phyloP scores from a whole-genome alignment of 305 asterid species.

The Rubia peregrina region DNA sequence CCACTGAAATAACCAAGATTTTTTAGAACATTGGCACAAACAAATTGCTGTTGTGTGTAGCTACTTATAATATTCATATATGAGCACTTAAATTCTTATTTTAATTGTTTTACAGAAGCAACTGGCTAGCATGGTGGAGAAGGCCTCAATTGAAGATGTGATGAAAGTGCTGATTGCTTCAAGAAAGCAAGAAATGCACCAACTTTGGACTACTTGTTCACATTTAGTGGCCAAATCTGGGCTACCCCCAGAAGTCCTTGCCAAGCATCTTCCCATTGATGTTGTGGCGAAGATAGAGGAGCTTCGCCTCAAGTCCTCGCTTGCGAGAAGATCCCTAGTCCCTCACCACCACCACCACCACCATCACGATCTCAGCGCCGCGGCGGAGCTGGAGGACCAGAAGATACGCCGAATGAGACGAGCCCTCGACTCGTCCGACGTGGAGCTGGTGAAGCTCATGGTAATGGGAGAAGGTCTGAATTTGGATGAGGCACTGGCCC shows the following conservation, averaged over 20 bases:
- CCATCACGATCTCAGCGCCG: constrained; percentile 34
- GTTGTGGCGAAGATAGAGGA: constrained; percentile 84
- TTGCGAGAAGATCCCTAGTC: constrained; percentile 43
- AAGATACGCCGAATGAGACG: constrained; percentile 90
- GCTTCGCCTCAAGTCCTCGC: constrained; percentile 66
- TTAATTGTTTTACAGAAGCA: constrained; percentile 49
- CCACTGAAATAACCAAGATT: constrained; percentile 16
- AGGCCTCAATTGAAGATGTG: constrained; percentile 91
- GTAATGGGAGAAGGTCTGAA: constrained; percentile 98
- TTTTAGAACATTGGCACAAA: not conserved
- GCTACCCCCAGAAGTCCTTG: constrained; percentile 77
- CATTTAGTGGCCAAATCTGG: constrained; percentile 86
- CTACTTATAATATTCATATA: too few relatives aligned
- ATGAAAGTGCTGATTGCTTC: constrained; percentile 86
- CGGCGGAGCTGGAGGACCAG: constrained; percentile 75
- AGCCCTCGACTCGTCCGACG: constrained; percentile 90
- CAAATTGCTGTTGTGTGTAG: not conserved
- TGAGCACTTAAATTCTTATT: not conserved
- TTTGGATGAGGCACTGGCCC: constrained; percentile 73
- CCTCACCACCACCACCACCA: constrained; percentile 46
- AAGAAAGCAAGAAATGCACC: constrained; percentile 87
- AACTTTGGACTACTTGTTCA: constrained; percentile 80
- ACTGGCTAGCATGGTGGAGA: constrained; percentile 72
- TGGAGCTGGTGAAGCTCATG: constrained; percentile 90
- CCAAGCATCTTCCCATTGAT: constrained; percentile 79